Conservation (phyloP, 2,329 filamentous ascomycete genomes). For the Albophoma yamanashiensis region DNA sequence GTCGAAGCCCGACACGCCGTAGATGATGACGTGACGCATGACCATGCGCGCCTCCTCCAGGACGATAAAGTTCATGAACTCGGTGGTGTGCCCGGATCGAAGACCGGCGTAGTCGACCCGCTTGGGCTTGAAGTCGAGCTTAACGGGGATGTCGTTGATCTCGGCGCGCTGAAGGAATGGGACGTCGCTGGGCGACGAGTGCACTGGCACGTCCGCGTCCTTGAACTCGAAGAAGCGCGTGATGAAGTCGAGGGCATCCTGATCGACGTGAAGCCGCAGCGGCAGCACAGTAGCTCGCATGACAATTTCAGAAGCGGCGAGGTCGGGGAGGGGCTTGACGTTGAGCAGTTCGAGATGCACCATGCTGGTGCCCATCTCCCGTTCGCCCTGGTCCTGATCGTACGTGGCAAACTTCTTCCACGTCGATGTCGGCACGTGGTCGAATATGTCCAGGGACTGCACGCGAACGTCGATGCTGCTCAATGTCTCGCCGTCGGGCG, state of each 20-base stretch:
- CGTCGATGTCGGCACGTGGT: conserved; percentile 88
- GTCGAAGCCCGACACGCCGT: conserved; percentile 85
- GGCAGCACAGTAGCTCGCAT: conserved; percentile 71
- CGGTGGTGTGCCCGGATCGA: conserved; percentile 84
- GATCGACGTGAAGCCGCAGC: conserved; percentile 85
- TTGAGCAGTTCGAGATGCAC: conserved; percentile 80
- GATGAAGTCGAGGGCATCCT: conserved; percentile 95
- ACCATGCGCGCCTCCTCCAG: conserved; percentile 82
- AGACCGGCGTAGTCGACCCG: conserved; percentile 92
- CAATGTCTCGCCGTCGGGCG: conserved; percentile 67
- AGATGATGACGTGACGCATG: conserved; percentile 81
- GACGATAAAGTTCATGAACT: conserved; percentile 98
- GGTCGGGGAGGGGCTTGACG: conserved; percentile 72
- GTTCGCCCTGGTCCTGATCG: conserved; percentile 74
- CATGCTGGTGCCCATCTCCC: conserved; percentile 82
- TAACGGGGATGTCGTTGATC: conserved; percentile 71
- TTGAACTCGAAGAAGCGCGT: conserved; percentile 98
- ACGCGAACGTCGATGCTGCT: conserved; percentile 80
- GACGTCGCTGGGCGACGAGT: conserved; percentile 54
- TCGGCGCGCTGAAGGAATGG: conserved; percentile 88
- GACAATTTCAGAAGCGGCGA: conserved; percentile 84
- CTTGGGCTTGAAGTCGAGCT: conserved; percentile 93
- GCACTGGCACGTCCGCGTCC: conserved; percentile 52
- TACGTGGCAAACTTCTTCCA: conserved; percentile 99
- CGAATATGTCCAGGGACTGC: conserved; percentile 78